Evolutionary conservation across 2,329 filamentous ascomycete genomes (phyloP).

Genomic region (Metarhizium anisopliae): DNA sequence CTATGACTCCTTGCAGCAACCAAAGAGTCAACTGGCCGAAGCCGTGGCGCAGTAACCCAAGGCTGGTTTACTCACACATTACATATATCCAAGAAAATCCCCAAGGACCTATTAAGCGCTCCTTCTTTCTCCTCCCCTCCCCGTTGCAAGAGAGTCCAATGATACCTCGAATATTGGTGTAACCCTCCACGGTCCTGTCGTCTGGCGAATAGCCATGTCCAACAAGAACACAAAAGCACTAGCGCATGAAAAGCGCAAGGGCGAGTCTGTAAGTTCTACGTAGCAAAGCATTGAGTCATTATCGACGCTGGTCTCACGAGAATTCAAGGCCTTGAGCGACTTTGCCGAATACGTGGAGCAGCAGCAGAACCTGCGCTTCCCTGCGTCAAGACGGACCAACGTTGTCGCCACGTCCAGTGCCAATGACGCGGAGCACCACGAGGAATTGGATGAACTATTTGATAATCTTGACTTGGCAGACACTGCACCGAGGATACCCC

Average conservation of each 20-base stretch:
- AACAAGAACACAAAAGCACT: slow-evolving; percentile 51
- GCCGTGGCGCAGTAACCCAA: slow-evolving; percentile 1
- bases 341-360: slow-evolving; percentile 97
- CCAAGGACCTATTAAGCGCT: not conserved
- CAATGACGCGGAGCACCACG: slow-evolving; percentile 44
- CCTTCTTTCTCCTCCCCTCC: not conserved
- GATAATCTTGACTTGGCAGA: slow-evolving; percentile 80
- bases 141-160: slow-evolving; percentile 11
- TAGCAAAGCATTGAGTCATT: not conserved
- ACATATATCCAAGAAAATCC: not conserved
- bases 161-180: slow-evolving; percentile 18
- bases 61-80: not conserved
- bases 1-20: not conserved
- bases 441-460: slow-evolving; percentile 86
- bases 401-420: slow-evolving; percentile 19
- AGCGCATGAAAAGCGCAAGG: slow-evolving; percentile 72
- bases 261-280: slow-evolving; percentile 60
- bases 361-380: slow-evolving; percentile 70
- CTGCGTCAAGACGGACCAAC: slow-evolving; percentile 23
- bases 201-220: slow-evolving; percentile 37
- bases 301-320: slow-evolving; percentile 4
- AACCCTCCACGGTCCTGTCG: slow-evolving; percentile 10
- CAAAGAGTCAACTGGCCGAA: slow-evolving; percentile 8
- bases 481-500: slow-evolving; percentile 51
- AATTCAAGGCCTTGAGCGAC: slow-evolving; percentile 64